A percentile compares a stretch with the other conserved stretches of the same genome.
Evolutionary conservation across 2,329 filamentous ascomycete species (phyloP).

Genomic region (Neofusicoccum kwambonambiense): DNA sequence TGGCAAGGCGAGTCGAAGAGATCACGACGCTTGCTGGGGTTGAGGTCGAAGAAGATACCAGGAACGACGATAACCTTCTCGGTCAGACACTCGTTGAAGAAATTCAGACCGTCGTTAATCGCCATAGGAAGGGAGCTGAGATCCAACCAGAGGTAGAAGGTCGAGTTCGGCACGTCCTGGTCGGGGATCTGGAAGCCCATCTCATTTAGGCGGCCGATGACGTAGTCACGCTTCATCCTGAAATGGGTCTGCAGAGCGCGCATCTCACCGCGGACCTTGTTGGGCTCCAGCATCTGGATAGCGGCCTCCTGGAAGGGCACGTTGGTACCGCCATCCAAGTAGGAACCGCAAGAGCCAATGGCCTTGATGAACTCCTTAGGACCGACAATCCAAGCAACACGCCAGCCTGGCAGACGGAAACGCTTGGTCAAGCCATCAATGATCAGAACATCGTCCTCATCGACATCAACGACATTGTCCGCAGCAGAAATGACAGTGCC

Average conservation of each 20-base stretch:
- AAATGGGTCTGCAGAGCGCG: conserved; percentile 85
- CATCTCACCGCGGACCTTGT: conserved; percentile 81
- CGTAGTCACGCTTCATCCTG: conserved; percentile 89
- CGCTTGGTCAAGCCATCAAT: conserved; percentile 96
- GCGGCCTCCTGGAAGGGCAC: conserved; percentile 95
- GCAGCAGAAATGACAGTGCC: conserved; percentile 85
- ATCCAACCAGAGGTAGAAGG: conserved; percentile 87
- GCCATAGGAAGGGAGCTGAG: conserved; percentile 66
- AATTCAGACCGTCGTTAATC: conserved; percentile 91
- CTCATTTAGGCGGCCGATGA: conserved; percentile 71
- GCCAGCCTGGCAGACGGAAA: conserved; percentile 93
- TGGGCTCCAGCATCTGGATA: conserved; percentile 87
- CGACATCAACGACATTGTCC: conserved; percentile 84
- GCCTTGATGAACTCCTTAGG: conserved; percentile 96
- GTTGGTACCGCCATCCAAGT: conserved; percentile 91
- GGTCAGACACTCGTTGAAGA: conserved; percentile 89
- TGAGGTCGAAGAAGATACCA: conserved; percentile 96
- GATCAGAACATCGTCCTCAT: conserved; percentile 77
- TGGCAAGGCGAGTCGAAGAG: conserved; percentile 94
- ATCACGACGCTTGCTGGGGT: conserved; percentile 84
- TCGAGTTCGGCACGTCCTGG: conserved; percentile 81
- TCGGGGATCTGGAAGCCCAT: conserved; percentile 83
- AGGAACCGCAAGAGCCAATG: conserved; percentile 87
- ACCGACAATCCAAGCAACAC: conserved; percentile 92
- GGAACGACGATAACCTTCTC: conserved; percentile 97